These are phyloP conservation scores for Sordariomycetes sp. DNA, from an alignment of 2,329 filamentous ascomycete species.

Conservation along the genomic window DNA sequence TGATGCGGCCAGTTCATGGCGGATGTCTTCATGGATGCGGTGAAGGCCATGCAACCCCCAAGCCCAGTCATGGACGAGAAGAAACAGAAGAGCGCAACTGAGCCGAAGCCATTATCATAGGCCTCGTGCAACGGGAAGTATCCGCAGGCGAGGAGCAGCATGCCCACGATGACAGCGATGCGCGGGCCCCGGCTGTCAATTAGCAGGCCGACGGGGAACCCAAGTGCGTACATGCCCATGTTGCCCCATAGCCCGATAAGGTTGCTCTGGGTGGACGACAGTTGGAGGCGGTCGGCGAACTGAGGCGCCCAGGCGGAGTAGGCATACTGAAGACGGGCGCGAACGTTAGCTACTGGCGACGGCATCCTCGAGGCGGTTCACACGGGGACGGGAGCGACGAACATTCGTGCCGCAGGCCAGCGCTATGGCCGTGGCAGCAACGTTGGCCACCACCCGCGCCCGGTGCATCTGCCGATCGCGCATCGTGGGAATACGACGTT, in stretches of 20 bases:
- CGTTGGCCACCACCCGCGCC: slow-evolving; percentile 69
- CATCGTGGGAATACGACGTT: slow-evolving; percentile 22
- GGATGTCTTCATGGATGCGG: slow-evolving; percentile 73
- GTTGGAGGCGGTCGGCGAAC: slow-evolving; percentile 75
- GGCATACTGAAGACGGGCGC: slow-evolving; percentile 58
- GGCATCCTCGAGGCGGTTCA: neutral
- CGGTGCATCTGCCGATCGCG: slow-evolving; percentile 40
- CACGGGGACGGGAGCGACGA: slow-evolving; percentile 18
- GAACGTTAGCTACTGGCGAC: slow-evolving; percentile 1
- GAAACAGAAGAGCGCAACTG: slow-evolving; percentile 58
- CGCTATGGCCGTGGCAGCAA: slow-evolving; percentile 75
- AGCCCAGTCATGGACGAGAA: slow-evolving; percentile 79
- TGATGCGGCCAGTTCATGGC: slow-evolving; percentile 88
- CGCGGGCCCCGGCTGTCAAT: slow-evolving; percentile 76
- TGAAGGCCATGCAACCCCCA: slow-evolving; percentile 86
- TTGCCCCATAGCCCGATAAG: slow-evolving; percentile 80
- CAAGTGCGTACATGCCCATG: slow-evolving; percentile 86
- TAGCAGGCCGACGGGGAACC: slow-evolving; percentile 80
- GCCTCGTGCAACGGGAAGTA: slow-evolving; percentile 81
- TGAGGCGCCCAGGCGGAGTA: slow-evolving; percentile 97
- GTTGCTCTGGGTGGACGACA: slow-evolving; percentile 90
- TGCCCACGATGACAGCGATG: slow-evolving; percentile 65
- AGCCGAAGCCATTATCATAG: slow-evolving; percentile 56
- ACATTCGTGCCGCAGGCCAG: slow-evolving; percentile 92
- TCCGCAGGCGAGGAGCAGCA: slow-evolving; percentile 60